Evolutionary conservation across 164 flowering plant genomes (phyloP), one percentile per base, ranked within the genome.

Genomic region (Magnolia kwangsiensis): DNA sequence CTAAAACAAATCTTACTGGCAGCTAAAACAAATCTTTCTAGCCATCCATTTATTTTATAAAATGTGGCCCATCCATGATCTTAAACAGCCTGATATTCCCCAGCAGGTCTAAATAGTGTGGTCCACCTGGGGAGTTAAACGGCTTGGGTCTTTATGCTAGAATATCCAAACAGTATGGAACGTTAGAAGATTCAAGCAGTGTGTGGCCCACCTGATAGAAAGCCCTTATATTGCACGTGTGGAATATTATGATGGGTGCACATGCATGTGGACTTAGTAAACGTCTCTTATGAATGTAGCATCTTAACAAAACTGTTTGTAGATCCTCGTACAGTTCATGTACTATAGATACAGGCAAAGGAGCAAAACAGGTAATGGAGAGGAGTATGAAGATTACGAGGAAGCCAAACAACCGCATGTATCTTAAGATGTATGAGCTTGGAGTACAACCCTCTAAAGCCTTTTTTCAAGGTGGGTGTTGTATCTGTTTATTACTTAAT

Each of bases 301-400:
- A 29, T 37, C 72, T 51, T 49, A 59, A 19, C 72, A 51, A 16
- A 6, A 20, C 18, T 49, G 20, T 20, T 3, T 23, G 2, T 50
- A 92, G 97, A 92, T 92, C 58, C 88, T 92, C 79, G 61, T 88
- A 82, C 97, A 92, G 88, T 92, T 83, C 80, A 75, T 90, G 3
- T 92, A 90, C 75, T 92, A 91, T 84, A 89, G 72, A 77, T 80
- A 78, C 63, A 50, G 77, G 51, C 80, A 74, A 14, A 80, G 73
- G 83, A 83, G 49, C 71, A 79, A 66, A 37, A 37, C 45, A 37
- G 45, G 45, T 7, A 37, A 37, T 7, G 75, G 71, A 50, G 80
- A 77, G n/a, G 74, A 27, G 49, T 67, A 19, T 49, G 78, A 74
- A 67, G 78, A 77, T 63, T 37, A 5, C 45, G 31, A n/a, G 51